phyloP scores from a whole-genome alignment of 1,284 basidiomycete genomes.

The Irpex sp. region DNA sequence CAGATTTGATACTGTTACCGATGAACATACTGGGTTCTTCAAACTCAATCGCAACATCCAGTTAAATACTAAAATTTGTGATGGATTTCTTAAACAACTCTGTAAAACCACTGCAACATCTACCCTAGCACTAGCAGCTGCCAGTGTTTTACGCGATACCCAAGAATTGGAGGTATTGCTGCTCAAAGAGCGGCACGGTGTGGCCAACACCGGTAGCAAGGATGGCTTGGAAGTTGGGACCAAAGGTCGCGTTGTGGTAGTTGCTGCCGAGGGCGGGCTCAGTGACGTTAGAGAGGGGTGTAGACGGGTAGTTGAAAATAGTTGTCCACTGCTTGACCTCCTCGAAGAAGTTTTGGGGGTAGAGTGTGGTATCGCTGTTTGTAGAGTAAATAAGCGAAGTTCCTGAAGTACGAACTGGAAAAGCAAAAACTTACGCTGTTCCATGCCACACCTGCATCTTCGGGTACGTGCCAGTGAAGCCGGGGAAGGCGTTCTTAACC shows the following conservation, averaged over 20 bases:
- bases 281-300: slow-evolving; percentile 34
- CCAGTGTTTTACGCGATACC: slow-evolving; percentile 2
- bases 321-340: slow-evolving; percentile 45
- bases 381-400: too few relatives aligned
- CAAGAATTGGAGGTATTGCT: slow-evolving; percentile 8
- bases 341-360: slow-evolving; percentile 50
- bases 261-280: slow-evolving; percentile 33
- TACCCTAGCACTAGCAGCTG: too few relatives aligned
- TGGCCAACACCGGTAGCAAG: slow-evolving; percentile 40
- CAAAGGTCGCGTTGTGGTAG: slow-evolving; percentile 42
- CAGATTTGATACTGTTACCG: too few relatives aligned
- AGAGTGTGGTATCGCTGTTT: too few relatives aligned
- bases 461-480: slow-evolving; percentile 47
- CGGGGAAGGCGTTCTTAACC: slow-evolving; percentile 43
- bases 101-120: too few relatives aligned
- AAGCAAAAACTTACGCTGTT: slow-evolving; percentile 35
- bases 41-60: too few relatives aligned
- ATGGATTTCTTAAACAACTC: neutral
- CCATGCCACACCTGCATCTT: slow-evolving; percentile 56
- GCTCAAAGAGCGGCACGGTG: slow-evolving; percentile 24
- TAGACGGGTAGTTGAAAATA: slow-evolving; percentile 39
- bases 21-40: too few relatives aligned
- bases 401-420: too few relatives aligned
- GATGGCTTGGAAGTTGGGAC: slow-evolving; percentile 44
- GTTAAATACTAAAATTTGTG: too few relatives aligned